phyloP scores from a whole-genome alignment of 345 rosid genomes.

The Lumnitzera littorea region DNA sequence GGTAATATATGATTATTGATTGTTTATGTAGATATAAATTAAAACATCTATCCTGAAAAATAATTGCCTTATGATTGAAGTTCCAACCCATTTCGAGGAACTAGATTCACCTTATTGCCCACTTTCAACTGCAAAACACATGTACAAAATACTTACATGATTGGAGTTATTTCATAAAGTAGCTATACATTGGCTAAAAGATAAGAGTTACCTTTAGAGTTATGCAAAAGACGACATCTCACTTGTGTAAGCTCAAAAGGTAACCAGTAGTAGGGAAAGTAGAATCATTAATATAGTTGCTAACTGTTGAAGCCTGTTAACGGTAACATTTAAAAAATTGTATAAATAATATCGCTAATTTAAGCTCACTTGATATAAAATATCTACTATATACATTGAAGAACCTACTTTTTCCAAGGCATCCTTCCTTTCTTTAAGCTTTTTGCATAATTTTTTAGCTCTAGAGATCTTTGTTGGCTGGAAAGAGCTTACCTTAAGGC shows the following conservation, averaged over 20 bases:
- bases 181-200: not conserved
- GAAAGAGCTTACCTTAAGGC: slow-evolving; percentile 33
- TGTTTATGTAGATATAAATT: slow-evolving; percentile 21
- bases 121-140: slow-evolving; percentile 49
- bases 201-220: slow-evolving; percentile 25
- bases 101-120: slow-evolving; percentile 74
- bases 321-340: not conserved
- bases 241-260: slow-evolving; percentile 24
- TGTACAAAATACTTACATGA: not conserved
- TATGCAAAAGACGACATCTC: slow-evolving; percentile 29
- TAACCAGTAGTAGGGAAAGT: slow-evolving; percentile 32
- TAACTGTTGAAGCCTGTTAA: slow-evolving; percentile 25
- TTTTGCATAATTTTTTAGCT: slow-evolving; percentile 40
- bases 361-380: too few relatives aligned
- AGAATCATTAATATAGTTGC: slow-evolving; percentile 29
- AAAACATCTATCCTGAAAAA: slow-evolving; percentile 18
- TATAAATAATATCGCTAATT: too few relatives aligned
- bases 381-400: too few relatives aligned
- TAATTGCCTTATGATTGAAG: slow-evolving; percentile 13
- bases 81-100: slow-evolving; percentile 90
- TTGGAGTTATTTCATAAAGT: too few relatives aligned
- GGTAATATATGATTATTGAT: too few relatives aligned
- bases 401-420: slow-evolving; percentile 23
- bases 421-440: slow-evolving; percentile 40
- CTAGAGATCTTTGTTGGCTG: slow-evolving; percentile 27